Base-by-base conservation (phyloP, 2,329 filamentous ascomycete species). In the Xylariaceae sp. region DNA sequence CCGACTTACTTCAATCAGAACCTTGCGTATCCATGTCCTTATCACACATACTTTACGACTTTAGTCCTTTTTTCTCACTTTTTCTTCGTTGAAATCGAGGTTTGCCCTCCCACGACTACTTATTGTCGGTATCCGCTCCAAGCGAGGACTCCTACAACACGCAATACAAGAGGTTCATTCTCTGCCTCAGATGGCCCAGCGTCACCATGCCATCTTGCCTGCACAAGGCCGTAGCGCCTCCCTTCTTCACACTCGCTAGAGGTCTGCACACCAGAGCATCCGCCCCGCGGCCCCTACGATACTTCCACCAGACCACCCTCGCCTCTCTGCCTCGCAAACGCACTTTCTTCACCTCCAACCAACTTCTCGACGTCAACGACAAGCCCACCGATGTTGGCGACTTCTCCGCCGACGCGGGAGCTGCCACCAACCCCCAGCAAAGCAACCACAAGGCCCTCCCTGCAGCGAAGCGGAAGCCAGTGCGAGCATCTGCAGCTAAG, bases 261-360 rank as follows among this genome's bases (percentile, higher is more conserved):
- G 58, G 58, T 44, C 45, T 68, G 19, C 65, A 66, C 48, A 62
- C 63, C 15, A 51, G 59, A 22, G 47, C 57, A 19, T 48, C 53
- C 70, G 73, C 47, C 42, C 56, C 52, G 12, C 58, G 56, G 45
- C 61, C 64, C 15, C 55, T 64, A 19, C 68, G 68, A 51, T 65
- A 58, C 48, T 76, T 81, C 54, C 77, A 80, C 66, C 66, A 75
- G 52, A 75, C 73, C 38, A 64, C 72, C 2, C 48, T 72, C 1
- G 61, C 68, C 9, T 62, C 64, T 43, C 58, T 74, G n/a, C 78
- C 81, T 11, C 76, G 78, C 49, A 81, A 78, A 56, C 78, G 80
- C 52, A 73, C 69, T 61, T 86, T 87, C 67, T 87, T 85, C 67
- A 86, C 83, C 11, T 86, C 83, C 19, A 85, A 82, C 59, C 72